These are phyloP conservation scores for Heracleum sosnowskyi DNA, from an alignment of 129 eudicot genomes.

Conservation along the genomic window DNA sequence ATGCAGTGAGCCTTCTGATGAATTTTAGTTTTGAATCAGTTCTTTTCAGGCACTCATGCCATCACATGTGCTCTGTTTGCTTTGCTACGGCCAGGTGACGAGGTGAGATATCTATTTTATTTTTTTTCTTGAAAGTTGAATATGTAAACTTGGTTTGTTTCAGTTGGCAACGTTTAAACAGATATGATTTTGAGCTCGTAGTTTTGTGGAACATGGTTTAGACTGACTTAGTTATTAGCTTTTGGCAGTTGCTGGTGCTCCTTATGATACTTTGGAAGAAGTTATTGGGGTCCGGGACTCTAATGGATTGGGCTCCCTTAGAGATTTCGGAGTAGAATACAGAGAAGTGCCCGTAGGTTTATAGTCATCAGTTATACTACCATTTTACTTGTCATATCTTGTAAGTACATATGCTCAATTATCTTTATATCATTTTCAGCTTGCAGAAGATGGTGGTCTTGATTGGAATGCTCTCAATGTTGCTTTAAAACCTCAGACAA, in stretches of 20 bases:
- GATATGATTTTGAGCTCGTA: not conserved
- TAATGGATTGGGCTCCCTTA: constrained; percentile 64
- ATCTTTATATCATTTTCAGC: constrained; percentile 37
- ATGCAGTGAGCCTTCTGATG: constrained; percentile 2
- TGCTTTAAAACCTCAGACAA: constrained; percentile 74
- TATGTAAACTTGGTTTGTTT: not conserved
- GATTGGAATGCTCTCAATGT: constrained; percentile 70
- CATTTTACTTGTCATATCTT: not conserved
- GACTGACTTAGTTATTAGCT: constrained; percentile 46
- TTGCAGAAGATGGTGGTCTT: constrained; percentile 87
- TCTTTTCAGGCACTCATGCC: constrained; percentile 98
- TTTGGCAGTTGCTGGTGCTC: constrained; percentile 99
- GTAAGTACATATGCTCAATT: not conserved
- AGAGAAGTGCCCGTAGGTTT: constrained; percentile 82
- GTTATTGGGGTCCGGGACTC: constrained; percentile 92
- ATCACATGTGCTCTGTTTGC: constrained; percentile 96
- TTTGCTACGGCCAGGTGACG: constrained; percentile 93
- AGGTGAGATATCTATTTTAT: constrained; percentile 39
- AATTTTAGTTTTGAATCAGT: constrained; percentile 32
- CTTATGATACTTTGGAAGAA: constrained; percentile 96
- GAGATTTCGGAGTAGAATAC: constrained; percentile 78
- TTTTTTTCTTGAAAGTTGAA: not conserved
- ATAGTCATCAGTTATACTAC: constrained; percentile 3
- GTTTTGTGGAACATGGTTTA: constrained; percentile 11
- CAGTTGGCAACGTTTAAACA: not conserved